Base-by-base conservation (phyloP, 129 eudicot genomes). In the Mikania micrantha region DNA sequence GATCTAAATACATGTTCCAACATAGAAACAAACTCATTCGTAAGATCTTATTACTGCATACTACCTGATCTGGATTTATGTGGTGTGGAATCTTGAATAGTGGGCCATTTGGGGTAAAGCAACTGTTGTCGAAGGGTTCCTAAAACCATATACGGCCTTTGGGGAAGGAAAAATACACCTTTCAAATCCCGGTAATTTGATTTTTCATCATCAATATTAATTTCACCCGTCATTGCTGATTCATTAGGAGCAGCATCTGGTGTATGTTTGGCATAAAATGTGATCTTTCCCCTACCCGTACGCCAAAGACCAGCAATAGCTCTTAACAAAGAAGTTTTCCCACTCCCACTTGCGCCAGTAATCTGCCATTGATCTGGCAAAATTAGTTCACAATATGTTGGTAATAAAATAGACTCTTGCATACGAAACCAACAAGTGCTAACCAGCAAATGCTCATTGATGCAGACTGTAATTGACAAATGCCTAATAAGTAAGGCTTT, bases 291-390 rank as follows among this genome's bases (percentile, higher is more conserved):
- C 65, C 38, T 83, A 65, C 99, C 99, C 20, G 78, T 83, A 72
- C 79, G 82, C 99, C 99, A 94, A 58, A 94, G 97, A 70, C 96
- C 99, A 74, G 97, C 99, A 69, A 94, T 69, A 29, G 96, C 86
- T 81, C 97, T 94, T 82, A 94, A 68, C 72, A 86, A 76, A 35
- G 99, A 89, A 35, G 99, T 94, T 76, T 94, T 94, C 56, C 99
- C 99, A 73, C 85, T 82, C 31, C 99, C 99, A 89, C 99, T 94
- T 24, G 97, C 93, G 66, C 99, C 99, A 32, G 84, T 73, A 72
- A 94, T 40, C 98, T 92, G 81, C 78, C 35, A 75, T 60, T 28
- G 56, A 53, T 32, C 71, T 65, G 27, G 49, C 29, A 29, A 7
- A 7, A 13, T 54, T 22, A 54, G 50, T 57, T 53, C 10, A 61